Conservation (phyloP, 495 filamentous ascomycete genomes). For the Neohortaea acidophila region DNA sequence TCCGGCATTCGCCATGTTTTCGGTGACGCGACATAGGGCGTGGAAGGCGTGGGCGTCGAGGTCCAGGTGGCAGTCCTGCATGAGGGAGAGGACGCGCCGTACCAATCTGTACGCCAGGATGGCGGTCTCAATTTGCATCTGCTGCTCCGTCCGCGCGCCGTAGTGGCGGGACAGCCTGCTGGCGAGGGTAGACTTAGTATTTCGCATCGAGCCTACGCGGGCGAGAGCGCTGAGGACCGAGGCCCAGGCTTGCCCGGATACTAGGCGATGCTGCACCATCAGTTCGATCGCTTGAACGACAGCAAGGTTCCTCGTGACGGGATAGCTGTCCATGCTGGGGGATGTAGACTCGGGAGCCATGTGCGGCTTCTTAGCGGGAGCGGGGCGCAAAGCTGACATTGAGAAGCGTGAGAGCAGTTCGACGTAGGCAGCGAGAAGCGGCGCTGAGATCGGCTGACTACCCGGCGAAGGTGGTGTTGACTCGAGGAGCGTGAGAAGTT, state of each 20-base stretch:
- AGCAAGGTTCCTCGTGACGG: slow-evolving; percentile 18
- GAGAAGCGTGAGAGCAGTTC: slow-evolving; percentile 29
- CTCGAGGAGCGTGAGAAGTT: background rate
- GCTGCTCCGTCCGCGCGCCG: background rate
- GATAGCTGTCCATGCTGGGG: too few relatives aligned
- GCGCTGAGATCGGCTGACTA: slow-evolving; percentile 24
- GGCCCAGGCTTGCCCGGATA: slow-evolving; percentile 30
- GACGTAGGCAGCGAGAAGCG: slow-evolving; percentile 36
- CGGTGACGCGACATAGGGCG: slow-evolving; percentile 8
- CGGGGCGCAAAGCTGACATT: too few relatives aligned
- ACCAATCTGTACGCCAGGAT: slow-evolving; percentile 7
- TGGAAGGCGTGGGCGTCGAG: slow-evolving; percentile 20
- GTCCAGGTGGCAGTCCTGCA: slow-evolving; percentile 14
- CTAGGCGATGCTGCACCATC: slow-evolving; percentile 23
- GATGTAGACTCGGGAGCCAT: too few relatives aligned
- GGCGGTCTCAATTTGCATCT: background rate
- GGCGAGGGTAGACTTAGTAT: too few relatives aligned
- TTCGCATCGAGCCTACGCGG: slow-evolving; percentile 4
- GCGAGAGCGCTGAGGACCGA: slow-evolving; percentile 9
- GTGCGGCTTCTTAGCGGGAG: too few relatives aligned
- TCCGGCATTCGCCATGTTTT: slow-evolving; percentile 1
- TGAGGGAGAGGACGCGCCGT: background rate
- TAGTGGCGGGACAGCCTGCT: background rate
- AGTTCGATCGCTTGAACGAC: slow-evolving; percentile 34
- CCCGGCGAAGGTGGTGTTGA: too few relatives aligned